Evolutionary conservation across 495 filamentous ascomycete species (phyloP).

Genomic region (Penicillium crystallinum): DNA sequence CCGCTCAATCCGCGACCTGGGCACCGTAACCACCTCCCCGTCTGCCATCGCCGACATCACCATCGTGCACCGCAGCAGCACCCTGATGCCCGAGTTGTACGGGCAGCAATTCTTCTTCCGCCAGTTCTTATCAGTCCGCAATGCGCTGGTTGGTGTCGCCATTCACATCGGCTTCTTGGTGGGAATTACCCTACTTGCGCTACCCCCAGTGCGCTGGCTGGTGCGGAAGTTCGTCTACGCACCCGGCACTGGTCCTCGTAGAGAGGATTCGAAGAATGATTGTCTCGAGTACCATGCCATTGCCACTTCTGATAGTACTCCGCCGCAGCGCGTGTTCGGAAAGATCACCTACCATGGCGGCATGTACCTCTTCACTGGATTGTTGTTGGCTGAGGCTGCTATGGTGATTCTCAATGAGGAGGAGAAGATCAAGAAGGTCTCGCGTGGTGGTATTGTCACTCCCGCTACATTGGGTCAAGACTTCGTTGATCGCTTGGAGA

Average conservation of each 20-base stretch:
- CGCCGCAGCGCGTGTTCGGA: slow-evolving; percentile 50
- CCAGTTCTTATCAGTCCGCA: slow-evolving; percentile 62
- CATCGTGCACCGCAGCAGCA: slow-evolving; percentile 73
- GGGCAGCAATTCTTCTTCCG: slow-evolving; percentile 67
- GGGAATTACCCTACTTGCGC: slow-evolving; percentile 45
- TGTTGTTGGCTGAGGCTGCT: slow-evolving; percentile 65
- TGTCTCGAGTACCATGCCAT: slow-evolving; percentile 61
- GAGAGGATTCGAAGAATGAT: slow-evolving; percentile 52
- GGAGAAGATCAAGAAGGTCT: slow-evolving; percentile 47
- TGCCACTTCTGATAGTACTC: slow-evolving; percentile 47
- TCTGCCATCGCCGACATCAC: slow-evolving; percentile 55
- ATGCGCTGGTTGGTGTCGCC: slow-evolving; percentile 49
- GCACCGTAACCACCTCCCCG: slow-evolving; percentile 59
- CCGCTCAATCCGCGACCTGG: slow-evolving; percentile 57
- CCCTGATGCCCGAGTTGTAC: slow-evolving; percentile 62
- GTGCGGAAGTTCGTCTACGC: slow-evolving; percentile 49
- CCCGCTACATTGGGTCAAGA: slow-evolving; percentile 76
- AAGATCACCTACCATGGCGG: slow-evolving; percentile 55
- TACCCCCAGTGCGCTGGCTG: slow-evolving; percentile 53
- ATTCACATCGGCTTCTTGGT: slow-evolving; percentile 54
- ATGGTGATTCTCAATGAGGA: slow-evolving; percentile 63
- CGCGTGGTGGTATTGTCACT: slow-evolving; percentile 70
- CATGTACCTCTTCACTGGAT: slow-evolving; percentile 65
- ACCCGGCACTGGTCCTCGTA: slow-evolving; percentile 63
- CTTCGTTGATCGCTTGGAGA: slow-evolving; percentile 65